Percentiles rank a stretch among this genome's conserved stretches.
These are phyloP conservation scores for Pichia occidentalis DNA, from an alignment of 805 yeast species.

Conservation along the genomic window DNA sequence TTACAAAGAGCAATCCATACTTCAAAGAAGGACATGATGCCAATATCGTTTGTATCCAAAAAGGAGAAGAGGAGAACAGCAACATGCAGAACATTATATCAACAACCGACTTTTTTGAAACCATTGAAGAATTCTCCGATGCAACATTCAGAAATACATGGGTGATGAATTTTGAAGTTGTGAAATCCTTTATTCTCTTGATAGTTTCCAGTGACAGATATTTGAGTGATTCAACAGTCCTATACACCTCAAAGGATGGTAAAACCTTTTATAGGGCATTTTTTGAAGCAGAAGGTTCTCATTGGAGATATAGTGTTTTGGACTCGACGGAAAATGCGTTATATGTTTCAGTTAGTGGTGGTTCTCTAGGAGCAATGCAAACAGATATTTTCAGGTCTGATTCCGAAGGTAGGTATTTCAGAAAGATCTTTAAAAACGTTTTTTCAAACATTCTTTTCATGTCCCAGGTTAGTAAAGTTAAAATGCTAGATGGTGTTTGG, in stretches of 20 bases:
- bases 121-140: constrained; percentile 16
- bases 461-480: constrained; percentile 38
- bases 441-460: constrained; percentile 33
- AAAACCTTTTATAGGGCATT: constrained; percentile 33
- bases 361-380: constrained; percentile 10
- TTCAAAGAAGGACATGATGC: constrained; percentile 24
- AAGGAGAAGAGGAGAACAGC: too few species aligned
- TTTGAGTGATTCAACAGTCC: constrained; percentile 31
- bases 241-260: constrained; percentile 45
- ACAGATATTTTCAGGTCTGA: constrained; percentile 45
- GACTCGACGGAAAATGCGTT: constrained; percentile 37
- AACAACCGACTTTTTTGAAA: constrained; percentile 39
- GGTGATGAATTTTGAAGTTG: constrained; percentile 30
- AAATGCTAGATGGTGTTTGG: constrained; percentile 57
- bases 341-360: constrained; percentile 34
- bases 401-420: constrained; percentile 51
- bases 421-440: constrained; percentile 36
- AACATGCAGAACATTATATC: too few species aligned
- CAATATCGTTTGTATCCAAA: constrained; percentile 31
- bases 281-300: constrained; percentile 32
- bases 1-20: constrained; percentile 21
- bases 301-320: constrained; percentile 34
- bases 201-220: constrained; percentile 39
- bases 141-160: constrained; percentile 19
- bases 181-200: constrained; percentile 36